A percentile compares a stretch with the other conserved stretches of the same genome.
Evolutionary conservation across 139 green algal genomes (phyloP).

Genomic region (Eudorina sp.): DNA sequence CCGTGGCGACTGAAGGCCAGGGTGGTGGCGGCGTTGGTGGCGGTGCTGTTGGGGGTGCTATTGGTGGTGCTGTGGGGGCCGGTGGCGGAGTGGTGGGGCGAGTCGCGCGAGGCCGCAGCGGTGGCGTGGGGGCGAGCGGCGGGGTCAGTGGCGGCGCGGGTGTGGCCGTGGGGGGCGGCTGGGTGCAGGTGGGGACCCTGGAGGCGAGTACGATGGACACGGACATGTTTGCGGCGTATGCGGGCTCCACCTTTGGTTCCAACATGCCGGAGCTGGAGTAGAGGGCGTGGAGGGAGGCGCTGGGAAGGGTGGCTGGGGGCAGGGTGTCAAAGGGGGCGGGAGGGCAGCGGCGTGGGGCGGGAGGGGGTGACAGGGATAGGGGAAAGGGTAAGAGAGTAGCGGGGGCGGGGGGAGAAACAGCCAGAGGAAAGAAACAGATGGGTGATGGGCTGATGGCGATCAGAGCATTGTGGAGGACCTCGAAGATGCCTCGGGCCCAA

Average conservation of each 20-base stretch:
- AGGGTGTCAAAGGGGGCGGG: no score
- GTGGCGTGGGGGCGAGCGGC: neutral
- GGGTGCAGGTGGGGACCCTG: neutral
- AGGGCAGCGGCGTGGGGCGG: no score
- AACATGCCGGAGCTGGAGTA: neutral
- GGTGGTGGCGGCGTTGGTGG: neutral
- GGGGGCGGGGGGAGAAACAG: no score
- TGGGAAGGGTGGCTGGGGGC: no score
- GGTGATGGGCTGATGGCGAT: no score
- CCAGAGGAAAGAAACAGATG: no score
- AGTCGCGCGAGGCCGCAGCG: neutral
- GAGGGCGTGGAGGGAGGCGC: no score
- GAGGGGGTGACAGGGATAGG: no score
- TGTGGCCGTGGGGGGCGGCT: neutral
- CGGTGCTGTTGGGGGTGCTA: neutral
- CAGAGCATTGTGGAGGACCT: no score
- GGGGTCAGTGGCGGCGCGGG: neutral
- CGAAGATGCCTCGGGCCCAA: no score
- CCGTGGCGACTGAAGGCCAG: no score
- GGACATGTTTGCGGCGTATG: neutral
- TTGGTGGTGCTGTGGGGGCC: neutral
- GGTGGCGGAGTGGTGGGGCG: neutral
- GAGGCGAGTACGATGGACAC: constrained; percentile 13
- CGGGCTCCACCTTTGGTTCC: neutral
- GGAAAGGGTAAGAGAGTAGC: no score